Conservation (phyloP, 331 rosid genomes). For the Prunus yedoensis region DNA sequence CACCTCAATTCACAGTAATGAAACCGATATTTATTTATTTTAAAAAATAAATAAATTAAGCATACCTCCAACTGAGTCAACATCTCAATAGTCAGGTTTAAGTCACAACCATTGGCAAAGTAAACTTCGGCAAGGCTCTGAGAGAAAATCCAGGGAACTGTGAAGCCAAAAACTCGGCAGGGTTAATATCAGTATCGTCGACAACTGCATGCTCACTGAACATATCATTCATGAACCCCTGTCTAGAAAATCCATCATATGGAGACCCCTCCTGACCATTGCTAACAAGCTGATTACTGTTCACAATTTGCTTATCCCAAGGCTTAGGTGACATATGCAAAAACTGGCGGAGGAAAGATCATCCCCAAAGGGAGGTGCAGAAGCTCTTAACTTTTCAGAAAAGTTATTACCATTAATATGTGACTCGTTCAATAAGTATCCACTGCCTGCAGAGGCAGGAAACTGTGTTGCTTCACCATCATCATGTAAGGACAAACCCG, state of each 20-base stretch:
- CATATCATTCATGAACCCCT: conserved; percentile 60
- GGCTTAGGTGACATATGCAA: conserved; percentile 53
- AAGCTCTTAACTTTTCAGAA: conserved; percentile 59
- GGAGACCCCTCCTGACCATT: conserved; percentile 51
- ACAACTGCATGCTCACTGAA: conserved; percentile 50
- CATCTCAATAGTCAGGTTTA: conserved; percentile 84
- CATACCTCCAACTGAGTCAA: conserved; percentile 92
- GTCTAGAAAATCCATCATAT: conserved; percentile 59
- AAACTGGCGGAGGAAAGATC: conserved; percentile 60
- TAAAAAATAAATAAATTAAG: conserved; percentile 9
- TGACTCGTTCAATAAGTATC: conserved; percentile 55
- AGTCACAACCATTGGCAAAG: conserved; percentile 76
- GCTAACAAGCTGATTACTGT: conserved; percentile 44
- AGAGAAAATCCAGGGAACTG: conserved; percentile 91
- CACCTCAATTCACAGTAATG: conserved; percentile 7
- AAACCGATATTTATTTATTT: conserved; percentile 2
- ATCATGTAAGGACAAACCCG: conserved; percentile 69
- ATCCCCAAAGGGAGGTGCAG: conserved; percentile 59
- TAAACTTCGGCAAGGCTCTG: conserved; percentile 91
- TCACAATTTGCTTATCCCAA: conserved; percentile 69
- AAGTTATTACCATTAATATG: conserved; percentile 55
- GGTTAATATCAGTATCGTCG: conserved; percentile 65
- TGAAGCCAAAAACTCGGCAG: conserved; percentile 76
- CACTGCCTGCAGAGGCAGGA: conserved; percentile 57
- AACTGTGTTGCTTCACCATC: conserved; percentile 52